Conservation (phyloP, 192 early-diverging fungal species). For the Coemansia pectinata region DNA sequence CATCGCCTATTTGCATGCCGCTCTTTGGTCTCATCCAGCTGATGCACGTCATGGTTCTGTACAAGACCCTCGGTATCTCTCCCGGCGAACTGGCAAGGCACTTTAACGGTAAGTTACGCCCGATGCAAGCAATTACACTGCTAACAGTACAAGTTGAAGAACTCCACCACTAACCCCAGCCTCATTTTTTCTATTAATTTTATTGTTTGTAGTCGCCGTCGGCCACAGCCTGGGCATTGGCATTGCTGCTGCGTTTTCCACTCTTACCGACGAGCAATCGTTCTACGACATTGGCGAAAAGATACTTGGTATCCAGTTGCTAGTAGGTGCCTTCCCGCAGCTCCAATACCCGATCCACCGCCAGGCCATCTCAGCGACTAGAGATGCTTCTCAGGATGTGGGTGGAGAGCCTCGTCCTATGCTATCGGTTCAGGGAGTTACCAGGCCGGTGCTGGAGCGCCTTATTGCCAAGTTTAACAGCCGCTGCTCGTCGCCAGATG, state of each 20-base stretch:
- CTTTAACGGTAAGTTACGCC: constrained; percentile 35
- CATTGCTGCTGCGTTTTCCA: constrained; percentile 80
- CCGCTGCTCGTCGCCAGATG: neutral
- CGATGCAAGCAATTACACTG: neutral
- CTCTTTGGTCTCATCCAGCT: constrained; percentile 89
- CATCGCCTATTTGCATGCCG: constrained; percentile 76
- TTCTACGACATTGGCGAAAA: constrained; percentile 76
- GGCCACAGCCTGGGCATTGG: constrained; percentile 94
- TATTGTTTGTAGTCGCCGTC: constrained; percentile 47
- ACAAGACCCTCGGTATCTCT: constrained; percentile 60
- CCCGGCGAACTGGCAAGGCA: constrained; percentile 40
- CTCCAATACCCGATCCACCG: constrained; percentile 42
- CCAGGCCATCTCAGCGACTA: neutral
- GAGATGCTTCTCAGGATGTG: neutral
- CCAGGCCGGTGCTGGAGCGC: neutral
- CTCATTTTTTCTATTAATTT: neutral
- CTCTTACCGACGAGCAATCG: constrained; percentile 74
- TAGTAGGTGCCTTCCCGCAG: constrained; percentile 81
- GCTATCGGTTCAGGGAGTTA: constrained; percentile 18
- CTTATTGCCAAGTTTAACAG: constrained; percentile 24
- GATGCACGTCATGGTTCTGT: constrained; percentile 73
- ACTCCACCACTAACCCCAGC: neutral
- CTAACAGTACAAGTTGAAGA: neutral
- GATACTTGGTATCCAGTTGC: constrained; percentile 79
- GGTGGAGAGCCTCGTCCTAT: constrained; percentile 9